Percentiles rank a stretch among this genome's conserved stretches.
Conservation (phyloP, 116 monocot species). For the Cymodocea nodosa region DNA sequence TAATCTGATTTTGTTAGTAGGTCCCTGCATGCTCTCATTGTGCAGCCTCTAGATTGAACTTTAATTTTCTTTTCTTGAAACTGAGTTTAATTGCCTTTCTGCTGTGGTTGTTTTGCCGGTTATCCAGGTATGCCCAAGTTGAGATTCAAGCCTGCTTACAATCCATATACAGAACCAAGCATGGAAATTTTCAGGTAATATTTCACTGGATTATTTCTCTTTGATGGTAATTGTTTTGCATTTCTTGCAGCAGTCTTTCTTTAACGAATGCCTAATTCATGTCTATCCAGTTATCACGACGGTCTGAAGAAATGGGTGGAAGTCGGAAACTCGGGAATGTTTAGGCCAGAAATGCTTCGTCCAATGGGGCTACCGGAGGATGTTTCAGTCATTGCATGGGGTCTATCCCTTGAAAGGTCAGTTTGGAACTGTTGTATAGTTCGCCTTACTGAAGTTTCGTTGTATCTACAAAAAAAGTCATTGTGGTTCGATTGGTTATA, state of each 20-base stretch:
- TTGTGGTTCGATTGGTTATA: no score
- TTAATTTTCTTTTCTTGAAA: no score
- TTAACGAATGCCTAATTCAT: constrained; percentile 5
- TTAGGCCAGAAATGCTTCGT: constrained; percentile 93
- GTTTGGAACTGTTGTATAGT: neutral
- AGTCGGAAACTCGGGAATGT: constrained; percentile 96
- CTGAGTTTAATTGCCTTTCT: neutral
- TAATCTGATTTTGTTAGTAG: neutral
- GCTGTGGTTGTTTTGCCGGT: constrained; percentile 1
- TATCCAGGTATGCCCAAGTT: constrained; percentile 77
- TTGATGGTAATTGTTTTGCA: neutral
- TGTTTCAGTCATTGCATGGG: constrained; percentile 97
- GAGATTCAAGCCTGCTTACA: constrained; percentile 94
- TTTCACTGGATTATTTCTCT: constrained; percentile 3
- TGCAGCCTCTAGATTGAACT: no score
- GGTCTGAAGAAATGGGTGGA: constrained; percentile 97
- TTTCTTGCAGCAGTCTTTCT: neutral
- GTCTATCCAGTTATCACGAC: constrained; percentile 64
- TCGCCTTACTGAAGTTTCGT: no score
- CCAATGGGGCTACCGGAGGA: constrained; percentile 96
- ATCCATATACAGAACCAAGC: constrained; percentile 98
- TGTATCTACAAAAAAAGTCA: no score
- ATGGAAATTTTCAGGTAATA: constrained; percentile 98
- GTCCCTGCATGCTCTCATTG: no score
- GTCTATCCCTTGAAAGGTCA: constrained; percentile 95